Evolutionary conservation across 805 yeast genomes (phyloP), one percentile per base, ranked within the genome.

Genomic region (Brettanomyces nanus): DNA sequence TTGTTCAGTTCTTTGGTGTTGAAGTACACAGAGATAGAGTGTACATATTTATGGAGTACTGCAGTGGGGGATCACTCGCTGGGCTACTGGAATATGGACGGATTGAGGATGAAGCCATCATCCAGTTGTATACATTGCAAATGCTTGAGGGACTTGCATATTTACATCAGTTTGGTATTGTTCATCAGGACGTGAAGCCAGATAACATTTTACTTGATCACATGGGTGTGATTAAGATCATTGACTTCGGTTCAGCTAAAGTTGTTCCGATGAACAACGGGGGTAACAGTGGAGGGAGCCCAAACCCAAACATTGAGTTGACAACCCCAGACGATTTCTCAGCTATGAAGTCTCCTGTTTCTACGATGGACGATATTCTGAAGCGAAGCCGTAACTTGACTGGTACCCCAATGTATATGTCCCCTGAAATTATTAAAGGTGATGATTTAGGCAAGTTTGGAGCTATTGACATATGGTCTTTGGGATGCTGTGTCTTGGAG

Each of bases 341-440:
- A 14, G 14, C 21, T 9, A 9, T 13, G 13, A 17, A 31, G 14
- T 32, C 49, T 2, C 35, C 50, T 6, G 17, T 46, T 2, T 30
- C 49, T 6, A 40, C 48, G 6, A 15, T 45, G 31, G 45, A 41
- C 29, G 40, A 47, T 4, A 43, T 49, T 23, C 33, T 48, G 10
- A 49, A 47, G 21, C 54, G 52, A 34, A 49, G 58, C 4, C 54
- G 55, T 39, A 54, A 51, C 11, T 70, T 83, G 67, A 79, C 95
- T 2, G 98, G 98, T 28, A 92, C 98, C 0, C 97, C 97, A 13
- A 92, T 90, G 97, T 92, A 92, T 62, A 90, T 92, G 97, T 86
- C 97, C 0, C 98, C 98, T 0, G 98, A 92, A 53, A 84, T 85
- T 0, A 85, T 92, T 41, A 85, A 92, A 1, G 97, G 97, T 2